These are phyloP conservation scores for Arthrobotrys iridis DNA, from an alignment of 2,329 filamentous ascomycete genomes.

Conservation along the genomic window DNA sequence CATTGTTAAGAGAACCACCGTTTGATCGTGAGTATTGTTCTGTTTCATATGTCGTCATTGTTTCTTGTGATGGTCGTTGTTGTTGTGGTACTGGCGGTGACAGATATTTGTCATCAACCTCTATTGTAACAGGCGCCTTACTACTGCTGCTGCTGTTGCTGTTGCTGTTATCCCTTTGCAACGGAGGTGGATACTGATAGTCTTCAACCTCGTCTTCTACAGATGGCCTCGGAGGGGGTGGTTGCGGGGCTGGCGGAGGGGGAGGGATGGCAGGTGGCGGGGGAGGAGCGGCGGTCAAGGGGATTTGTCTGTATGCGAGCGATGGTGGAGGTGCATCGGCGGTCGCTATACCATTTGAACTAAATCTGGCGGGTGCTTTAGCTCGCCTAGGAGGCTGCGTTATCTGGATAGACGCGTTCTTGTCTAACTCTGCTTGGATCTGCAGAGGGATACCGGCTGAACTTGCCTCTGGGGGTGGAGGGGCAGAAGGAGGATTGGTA, in stretches of 20 bases:
- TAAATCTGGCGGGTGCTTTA: constrained; percentile 57
- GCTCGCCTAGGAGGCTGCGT: constrained; percentile 51
- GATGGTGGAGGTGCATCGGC: constrained; percentile 58
- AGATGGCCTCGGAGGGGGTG: constrained; percentile 43
- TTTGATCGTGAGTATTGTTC: constrained; percentile 44
- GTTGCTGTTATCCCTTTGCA: constrained; percentile 25
- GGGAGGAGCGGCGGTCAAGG: constrained; percentile 54
- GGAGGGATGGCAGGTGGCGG: constrained; percentile 54
- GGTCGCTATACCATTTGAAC: constrained; percentile 59
- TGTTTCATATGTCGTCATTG: constrained; percentile 49
- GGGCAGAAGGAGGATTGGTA: constrained; percentile 37
- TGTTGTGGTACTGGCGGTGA: constrained; percentile 27
- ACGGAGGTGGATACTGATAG: constrained; percentile 47
- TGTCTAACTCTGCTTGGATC: constrained; percentile 53
- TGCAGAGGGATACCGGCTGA: constrained; percentile 51
- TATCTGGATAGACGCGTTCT: constrained; percentile 53
- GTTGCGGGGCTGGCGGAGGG: constrained; percentile 50
- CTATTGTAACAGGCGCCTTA: constrained; percentile 35
- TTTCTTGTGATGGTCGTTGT: not conserved
- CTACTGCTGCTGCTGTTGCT: not conserved
- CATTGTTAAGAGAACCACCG: constrained; percentile 56
- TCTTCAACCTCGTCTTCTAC: constrained; percentile 49
- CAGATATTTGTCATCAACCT: constrained; percentile 39
- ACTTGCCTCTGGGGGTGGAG: constrained; percentile 41
- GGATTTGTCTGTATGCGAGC: constrained; percentile 56